These are phyloP conservation scores for Geotrichum europaeum DNA, from an alignment of 1,139 yeast species.

Conservation along the genomic window DNA sequence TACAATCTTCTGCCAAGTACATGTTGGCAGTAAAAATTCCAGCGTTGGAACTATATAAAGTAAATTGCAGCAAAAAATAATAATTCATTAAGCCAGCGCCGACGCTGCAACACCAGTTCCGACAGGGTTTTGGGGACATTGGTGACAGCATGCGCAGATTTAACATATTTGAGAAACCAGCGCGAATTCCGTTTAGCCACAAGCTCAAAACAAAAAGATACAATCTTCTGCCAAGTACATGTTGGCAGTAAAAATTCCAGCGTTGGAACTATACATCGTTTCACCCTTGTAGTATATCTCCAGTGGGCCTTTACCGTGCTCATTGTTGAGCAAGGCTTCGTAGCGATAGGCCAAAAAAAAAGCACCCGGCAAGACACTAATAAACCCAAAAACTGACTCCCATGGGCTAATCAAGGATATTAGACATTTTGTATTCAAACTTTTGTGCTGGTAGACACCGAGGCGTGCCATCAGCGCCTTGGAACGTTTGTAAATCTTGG, in stretches of 20 bases:
- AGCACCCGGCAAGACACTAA: conserved; percentile 79
- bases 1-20: too few species aligned
- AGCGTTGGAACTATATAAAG: conserved; percentile 29
- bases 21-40: too few species aligned
- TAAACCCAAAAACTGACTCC: conserved; percentile 79
- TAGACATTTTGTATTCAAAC: conserved; percentile 77
- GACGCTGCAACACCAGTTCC: conserved; percentile 69
- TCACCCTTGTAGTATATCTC: conserved; percentile 79
- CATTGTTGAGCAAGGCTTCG: conserved; percentile 57
- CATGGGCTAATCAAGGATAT: conserved; percentile 76
- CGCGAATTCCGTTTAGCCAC: conserved; percentile 61
- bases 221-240: conserved; percentile 86
- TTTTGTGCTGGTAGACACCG: conserved; percentile 77
- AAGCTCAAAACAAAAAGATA: conserved; percentile 71
- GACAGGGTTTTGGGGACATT: conserved; percentile 73
- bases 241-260: conserved; percentile 72
- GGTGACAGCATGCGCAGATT: conserved; percentile 72
- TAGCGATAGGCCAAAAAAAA: conserved; percentile 81
- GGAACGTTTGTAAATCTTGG: conserved; percentile 59
- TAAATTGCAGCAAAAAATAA: conserved; percentile 75
- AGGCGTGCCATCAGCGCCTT: conserved; percentile 61
- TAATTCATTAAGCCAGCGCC: conserved; percentile 87
- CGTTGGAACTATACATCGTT: conserved; percentile 45
- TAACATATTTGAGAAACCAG: conserved; percentile 67
- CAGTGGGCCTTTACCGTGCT: conserved; percentile 55